Evolutionary conservation across 1,139 yeast species (phyloP).

Genomic region (Wickerhamomyces sp.): DNA sequence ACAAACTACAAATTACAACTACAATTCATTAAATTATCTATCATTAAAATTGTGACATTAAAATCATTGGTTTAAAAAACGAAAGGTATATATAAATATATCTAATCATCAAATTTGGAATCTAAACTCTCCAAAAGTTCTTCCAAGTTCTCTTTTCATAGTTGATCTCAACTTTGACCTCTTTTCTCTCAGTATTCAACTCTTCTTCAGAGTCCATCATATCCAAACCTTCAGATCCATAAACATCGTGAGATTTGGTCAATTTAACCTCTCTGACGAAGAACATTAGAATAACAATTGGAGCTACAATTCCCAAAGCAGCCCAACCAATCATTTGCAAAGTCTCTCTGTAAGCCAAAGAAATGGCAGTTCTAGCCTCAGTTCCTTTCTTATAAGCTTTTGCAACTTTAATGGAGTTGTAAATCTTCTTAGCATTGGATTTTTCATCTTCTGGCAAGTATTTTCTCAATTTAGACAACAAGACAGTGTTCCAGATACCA

Average conservation of each 20-base stretch:
- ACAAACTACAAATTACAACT: too few species aligned
- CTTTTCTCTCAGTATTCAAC: neutral
- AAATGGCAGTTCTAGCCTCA: constrained; percentile 23
- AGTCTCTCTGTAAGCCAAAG: constrained; percentile 25
- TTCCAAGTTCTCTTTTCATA: constrained; percentile 16
- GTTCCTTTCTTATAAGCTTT: constrained; percentile 20
- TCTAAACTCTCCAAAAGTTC: constrained; percentile 14
- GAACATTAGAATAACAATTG: constrained; percentile 22
- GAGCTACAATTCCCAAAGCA: constrained; percentile 22
- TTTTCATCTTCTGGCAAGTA: constrained; percentile 20
- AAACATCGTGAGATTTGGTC: constrained; percentile 5
- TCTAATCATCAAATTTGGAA: neutral
- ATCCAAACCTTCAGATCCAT: constrained; percentile 2
- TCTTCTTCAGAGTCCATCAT: neutral
- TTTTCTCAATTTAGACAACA: constrained; percentile 12
- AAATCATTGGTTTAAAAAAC: neutral
- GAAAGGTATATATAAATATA: neutral
- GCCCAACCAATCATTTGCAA: constrained; percentile 24
- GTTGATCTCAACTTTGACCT: neutral
- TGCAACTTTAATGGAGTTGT: constrained; percentile 19
- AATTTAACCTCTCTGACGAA: constrained; percentile 21
- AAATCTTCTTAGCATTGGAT: constrained; percentile 19
- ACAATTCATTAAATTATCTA: too few species aligned
- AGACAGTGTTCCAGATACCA: constrained; percentile 24
- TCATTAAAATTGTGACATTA: neutral